Evolutionary conservation across 768 basidiomycete species (phyloP).

Genomic region (Mycena venus): DNA sequence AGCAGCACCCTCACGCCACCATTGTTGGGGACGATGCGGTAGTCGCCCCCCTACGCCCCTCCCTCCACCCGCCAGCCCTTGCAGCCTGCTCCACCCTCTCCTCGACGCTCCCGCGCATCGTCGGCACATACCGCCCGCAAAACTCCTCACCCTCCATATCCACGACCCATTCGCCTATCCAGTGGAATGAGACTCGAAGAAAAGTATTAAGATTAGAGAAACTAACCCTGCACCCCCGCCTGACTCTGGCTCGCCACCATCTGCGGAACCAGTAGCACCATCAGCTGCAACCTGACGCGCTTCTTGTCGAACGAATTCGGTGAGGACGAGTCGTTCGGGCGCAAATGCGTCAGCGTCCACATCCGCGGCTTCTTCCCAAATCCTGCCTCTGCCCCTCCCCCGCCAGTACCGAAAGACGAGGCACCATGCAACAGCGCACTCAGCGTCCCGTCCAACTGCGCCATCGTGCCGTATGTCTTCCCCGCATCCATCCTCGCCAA

Average conservation of each 20-base stretch:
- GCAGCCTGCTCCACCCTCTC: slow-evolving; percentile 84
- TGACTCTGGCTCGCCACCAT: slow-evolving; percentile 50
- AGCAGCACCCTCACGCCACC: slow-evolving; percentile 83
- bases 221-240: slow-evolving; percentile 44
- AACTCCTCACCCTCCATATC: slow-evolving; percentile 75
- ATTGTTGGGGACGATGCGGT: slow-evolving; percentile 49
- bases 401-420: no score
- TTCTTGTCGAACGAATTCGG: slow-evolving; percentile 94
- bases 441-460: slow-evolving; percentile 84
- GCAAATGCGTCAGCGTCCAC: slow-evolving; percentile 87
- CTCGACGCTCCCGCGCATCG: slow-evolving; percentile 74
- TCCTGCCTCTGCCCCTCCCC: no score
- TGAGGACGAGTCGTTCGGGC: slow-evolving; percentile 90
- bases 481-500: slow-evolving; percentile 73
- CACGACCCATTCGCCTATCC: slow-evolving; percentile 78
- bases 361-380: no score
- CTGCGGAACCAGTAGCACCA: slow-evolving; percentile 81
- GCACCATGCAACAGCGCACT: slow-evolving; percentile 77
- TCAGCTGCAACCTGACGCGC: slow-evolving; percentile 86
- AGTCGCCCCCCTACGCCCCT: slow-evolving; percentile 79
- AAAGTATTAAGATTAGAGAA: slow-evolving; percentile 77
- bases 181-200: no score
- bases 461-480: slow-evolving; percentile 85
- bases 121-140: slow-evolving; percentile 83
- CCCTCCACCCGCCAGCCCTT: slow-evolving; percentile 81